Conservation (phyloP, 768 basidiomycete genomes). For the Sarcodon sp. region DNA sequence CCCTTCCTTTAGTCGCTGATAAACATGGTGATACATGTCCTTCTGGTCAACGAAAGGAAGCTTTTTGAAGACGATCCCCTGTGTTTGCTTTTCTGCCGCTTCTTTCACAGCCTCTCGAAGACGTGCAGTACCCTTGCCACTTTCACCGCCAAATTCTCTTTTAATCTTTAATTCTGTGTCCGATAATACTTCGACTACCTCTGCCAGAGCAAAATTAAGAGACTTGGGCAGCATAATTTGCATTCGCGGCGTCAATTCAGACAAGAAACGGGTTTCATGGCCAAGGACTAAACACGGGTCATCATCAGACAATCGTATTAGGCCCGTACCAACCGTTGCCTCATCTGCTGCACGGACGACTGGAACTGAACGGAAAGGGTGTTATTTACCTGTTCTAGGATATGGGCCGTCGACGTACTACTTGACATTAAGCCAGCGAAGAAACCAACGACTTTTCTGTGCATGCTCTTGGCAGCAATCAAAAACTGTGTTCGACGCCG, state of each 20-base stretch:
- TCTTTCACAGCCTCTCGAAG: conserved; percentile 60
- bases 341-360: conserved; percentile 86
- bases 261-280: conserved; percentile 63
- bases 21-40: conserved; percentile 90
- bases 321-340: conserved; percentile 64
- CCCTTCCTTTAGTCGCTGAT: conserved; percentile 71
- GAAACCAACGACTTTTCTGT: conserved; percentile 65
- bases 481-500: conserved; percentile 75
- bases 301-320: conserved; percentile 52
- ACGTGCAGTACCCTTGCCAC: conserved; percentile 55
- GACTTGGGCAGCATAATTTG: conserved; percentile 82
- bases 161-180: conserved; percentile 79
- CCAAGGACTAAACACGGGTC: conserved; percentile 81
- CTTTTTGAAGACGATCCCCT: conserved; percentile 68
- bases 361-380: conserved; percentile 45
- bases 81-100: conserved; percentile 34
- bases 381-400: neutral
- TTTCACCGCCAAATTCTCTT: conserved; percentile 77
- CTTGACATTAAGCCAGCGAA: conserved; percentile 77
- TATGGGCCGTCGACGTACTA: conserved; percentile 37
- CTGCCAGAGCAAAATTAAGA: conserved; percentile 63
- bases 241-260: conserved; percentile 63
- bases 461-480: conserved; percentile 83
- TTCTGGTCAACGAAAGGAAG: conserved; percentile 89
- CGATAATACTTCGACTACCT: conserved; percentile 80